Evolutionary conservation across 140 eudicot genomes (phyloP).

Genomic region (Anethum foeniculum): DNA sequence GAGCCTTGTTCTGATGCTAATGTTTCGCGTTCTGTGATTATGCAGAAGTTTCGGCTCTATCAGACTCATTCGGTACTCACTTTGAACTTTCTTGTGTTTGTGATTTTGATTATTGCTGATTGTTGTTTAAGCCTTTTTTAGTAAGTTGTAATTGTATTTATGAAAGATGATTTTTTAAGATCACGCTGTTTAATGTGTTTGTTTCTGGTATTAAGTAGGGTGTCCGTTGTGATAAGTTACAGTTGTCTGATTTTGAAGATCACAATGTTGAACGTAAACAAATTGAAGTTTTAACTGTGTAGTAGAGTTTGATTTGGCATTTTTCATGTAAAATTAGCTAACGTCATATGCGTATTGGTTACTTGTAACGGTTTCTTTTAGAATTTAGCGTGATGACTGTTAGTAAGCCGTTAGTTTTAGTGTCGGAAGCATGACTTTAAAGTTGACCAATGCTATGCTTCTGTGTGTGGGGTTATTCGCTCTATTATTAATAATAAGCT

Average conservation of each 20-base stretch:
- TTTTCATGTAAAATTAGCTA: not conserved
- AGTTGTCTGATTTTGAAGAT: not conserved
- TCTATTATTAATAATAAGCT: not conserved
- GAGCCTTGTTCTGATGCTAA: not conserved
- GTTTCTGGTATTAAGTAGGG: not conserved
- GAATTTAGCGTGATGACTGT: not conserved
- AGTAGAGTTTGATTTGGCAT: not conserved
- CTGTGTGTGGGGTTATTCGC: not conserved
- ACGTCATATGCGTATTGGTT: not conserved
- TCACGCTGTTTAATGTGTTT: not conserved
- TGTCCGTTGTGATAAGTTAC: not conserved
- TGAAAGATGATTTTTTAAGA: not conserved
- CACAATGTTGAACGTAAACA: not conserved
- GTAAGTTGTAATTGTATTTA: not conserved
- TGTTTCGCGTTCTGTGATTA: slow-evolving; percentile 22
- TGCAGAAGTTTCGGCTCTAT: slow-evolving; percentile 79
- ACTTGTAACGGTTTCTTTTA: not conserved
- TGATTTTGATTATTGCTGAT: not conserved
- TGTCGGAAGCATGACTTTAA: not conserved
- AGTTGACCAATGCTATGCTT: not conserved
- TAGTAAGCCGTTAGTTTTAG: not conserved
- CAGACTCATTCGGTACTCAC: slow-evolving; percentile 72
- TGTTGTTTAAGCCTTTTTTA: not conserved
- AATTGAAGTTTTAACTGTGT: not conserved
- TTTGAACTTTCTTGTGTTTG: not conserved